Evolutionary conservation across 371 early-diverging fungal genomes (phyloP), one percentile per base, ranked within the genome.

Genomic region (Mucor sp.): DNA sequence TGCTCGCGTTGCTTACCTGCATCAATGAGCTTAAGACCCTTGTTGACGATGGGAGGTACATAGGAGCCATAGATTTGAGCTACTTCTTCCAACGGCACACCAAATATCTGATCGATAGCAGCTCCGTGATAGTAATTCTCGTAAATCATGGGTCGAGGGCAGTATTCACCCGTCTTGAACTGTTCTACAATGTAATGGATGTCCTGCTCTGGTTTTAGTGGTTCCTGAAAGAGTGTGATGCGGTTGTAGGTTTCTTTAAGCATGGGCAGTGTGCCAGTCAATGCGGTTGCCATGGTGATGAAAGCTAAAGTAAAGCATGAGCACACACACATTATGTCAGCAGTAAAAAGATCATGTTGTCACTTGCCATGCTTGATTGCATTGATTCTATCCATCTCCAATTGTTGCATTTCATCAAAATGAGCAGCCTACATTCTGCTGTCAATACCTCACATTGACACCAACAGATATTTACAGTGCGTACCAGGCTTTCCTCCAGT

Each of bases 181-280:
- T 91, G 90, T 62, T 93, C 90, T 30, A 93, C 86, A 58, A 88
- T 85, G 71, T 84, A 91, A 60, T 87, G 88, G 33, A 93, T 87
- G 63, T 92, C 92, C 62, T 90, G 87, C 41, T 88, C 84, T 15
- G 93, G 89, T 69, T 88, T 87, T n/a, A 93, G 65, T 7, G 91
- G 86, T 73, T 93, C 91, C 72, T 90, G 89, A 73, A 87, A 87
- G 17, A 90, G 79, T 60, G 87, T 72, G 59, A 88, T 68, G n/a
- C 84, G 82, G 63, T 89, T 87, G 57, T 84, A 83, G 23, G 85
- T 84, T 2, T 87, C 76, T 58, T 87, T 79, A 19, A 75, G 77
- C 43, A 83, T 80, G 27, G 83, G 77, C 43, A 88, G 78, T 9
- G 83, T 86, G 62, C 83, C 85, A 47, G 85, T 87, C 53, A 86